These are phyloP conservation scores for Malassezia psittaci DNA, from an alignment of 1,284 basidiomycete genomes.

Conservation along the genomic window DNA sequence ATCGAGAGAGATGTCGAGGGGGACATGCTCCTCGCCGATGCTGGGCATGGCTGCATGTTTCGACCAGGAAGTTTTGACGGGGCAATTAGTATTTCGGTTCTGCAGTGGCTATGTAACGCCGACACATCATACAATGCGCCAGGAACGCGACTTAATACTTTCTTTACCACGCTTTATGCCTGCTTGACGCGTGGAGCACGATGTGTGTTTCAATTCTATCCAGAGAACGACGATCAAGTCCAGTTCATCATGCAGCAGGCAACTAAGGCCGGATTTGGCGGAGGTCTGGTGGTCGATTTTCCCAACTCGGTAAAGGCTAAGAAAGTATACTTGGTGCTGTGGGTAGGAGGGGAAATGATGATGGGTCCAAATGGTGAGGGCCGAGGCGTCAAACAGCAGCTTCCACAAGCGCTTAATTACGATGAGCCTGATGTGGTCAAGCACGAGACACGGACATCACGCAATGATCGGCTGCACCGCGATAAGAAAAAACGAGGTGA, in stretches of 20 bases:
- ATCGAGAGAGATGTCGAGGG: slow-evolving; percentile 44
- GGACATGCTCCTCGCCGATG: slow-evolving; percentile 49
- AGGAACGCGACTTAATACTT: slow-evolving; percentile 75
- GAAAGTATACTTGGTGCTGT: slow-evolving; percentile 47
- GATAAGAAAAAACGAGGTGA: slow-evolving; percentile 52
- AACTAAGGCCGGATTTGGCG: slow-evolving; percentile 89
- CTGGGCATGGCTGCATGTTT: slow-evolving; percentile 57
- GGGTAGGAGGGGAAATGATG: slow-evolving; percentile 48
- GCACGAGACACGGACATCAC: slow-evolving; percentile 31
- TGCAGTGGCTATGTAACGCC: slow-evolving; percentile 97
- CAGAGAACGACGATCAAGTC: slow-evolving; percentile 44
- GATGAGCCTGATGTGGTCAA: slow-evolving; percentile 19
- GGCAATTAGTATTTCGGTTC: slow-evolving; percentile 92
- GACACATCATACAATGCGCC: slow-evolving; percentile 88
- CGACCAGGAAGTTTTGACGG: slow-evolving; percentile 94
- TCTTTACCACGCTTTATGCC: slow-evolving; percentile 94
- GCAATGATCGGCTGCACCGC: slow-evolving; percentile 49
- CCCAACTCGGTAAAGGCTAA: slow-evolving; percentile 48
- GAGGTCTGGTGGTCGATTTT: slow-evolving; percentile 82
- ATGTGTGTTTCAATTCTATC: slow-evolving; percentile 61
- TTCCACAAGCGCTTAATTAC: slow-evolving; percentile 31
- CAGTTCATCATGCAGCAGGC: slow-evolving; percentile 80
- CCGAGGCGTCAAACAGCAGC: slow-evolving; percentile 23
- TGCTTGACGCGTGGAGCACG: slow-evolving; percentile 80
- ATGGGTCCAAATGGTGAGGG: slow-evolving; percentile 45